Evolutionary conservation across 257 asterid species (phyloP), one percentile per base, ranked within the genome.

Genomic region (Penstemon barbatus): DNA sequence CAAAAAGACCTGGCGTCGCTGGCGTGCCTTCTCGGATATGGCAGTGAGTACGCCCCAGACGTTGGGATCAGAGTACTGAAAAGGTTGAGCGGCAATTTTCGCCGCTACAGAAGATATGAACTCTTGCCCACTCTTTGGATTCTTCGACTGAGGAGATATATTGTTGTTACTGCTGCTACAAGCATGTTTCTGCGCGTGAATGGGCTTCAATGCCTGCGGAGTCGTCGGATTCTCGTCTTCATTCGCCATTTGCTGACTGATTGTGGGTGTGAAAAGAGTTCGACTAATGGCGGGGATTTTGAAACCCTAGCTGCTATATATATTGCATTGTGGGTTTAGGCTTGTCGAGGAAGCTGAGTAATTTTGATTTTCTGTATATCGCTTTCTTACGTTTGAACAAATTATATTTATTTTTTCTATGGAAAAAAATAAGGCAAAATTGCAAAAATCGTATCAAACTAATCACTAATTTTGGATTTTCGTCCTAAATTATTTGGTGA

Each of bases 1-100:
- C 2, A 25, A 25, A 25, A 13, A 1, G 18, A 55, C 98, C 98
- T 90, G 90, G 40, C 73, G 82, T 66, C 97, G 97, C 76, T 89
- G 87, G 51, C 97, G 93, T 48, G 97, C 96, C 71, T 84, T 79
- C 43, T 87, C 94, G 38, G 97, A 89, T 56, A 94, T 94, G 48
- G 99, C 99, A 0, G 99, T 94, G 79, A 94, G 95, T 65, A 87
- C 93, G 19, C 97, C 99, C 99, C 99, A 94, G 52, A 94, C 99
- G 52, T 79, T 71, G 19, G 95, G 93, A 79, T 87, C 97, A 64
- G 95, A 79, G 61, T 70, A 74, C 66, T 87, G 95, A 69, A 91
- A 83, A 71, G 97, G 92, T 91, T 89, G 97, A 51, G 87, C 68
- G 4, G 97, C 95, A 43, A 81, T 72, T 49, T 87, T 94, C 12